A percentile compares a stretch with the other conserved stretches of the same genome.
These are phyloP conservation scores for Xylaria sp. DNA, from an alignment of 2,329 filamentous ascomycete species.

Conservation along the genomic window DNA sequence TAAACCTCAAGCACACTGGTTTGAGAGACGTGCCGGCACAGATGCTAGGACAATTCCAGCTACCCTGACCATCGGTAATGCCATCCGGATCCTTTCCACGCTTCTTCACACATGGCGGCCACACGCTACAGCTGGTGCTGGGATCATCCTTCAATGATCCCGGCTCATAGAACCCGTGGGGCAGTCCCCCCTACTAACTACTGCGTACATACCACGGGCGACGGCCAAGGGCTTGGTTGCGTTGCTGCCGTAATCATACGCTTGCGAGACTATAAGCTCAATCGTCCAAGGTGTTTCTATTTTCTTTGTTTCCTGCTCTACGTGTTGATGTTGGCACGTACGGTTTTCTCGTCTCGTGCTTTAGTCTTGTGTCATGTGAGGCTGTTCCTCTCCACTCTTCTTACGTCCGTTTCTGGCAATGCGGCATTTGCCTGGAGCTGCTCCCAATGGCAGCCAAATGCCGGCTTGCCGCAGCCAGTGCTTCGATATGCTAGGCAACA, in stretches of 20 bases:
- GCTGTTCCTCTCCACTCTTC: slow-evolving; percentile 35
- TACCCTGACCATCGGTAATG: slow-evolving; percentile 40
- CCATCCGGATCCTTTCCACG: slow-evolving; percentile 39
- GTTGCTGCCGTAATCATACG: slow-evolving; percentile 30
- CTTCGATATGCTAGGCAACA: slow-evolving; percentile 50
- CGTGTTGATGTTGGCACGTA: slow-evolving; percentile 26
- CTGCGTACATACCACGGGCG: slow-evolving; percentile 22
- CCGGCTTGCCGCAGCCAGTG: slow-evolving; percentile 53
- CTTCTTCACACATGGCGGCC: slow-evolving; percentile 34
- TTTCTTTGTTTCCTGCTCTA: neutral
- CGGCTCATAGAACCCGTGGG: slow-evolving; percentile 50
- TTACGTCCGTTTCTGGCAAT: slow-evolving; percentile 50
- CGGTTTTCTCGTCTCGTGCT: slow-evolving; percentile 35
- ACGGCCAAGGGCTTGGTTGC: slow-evolving; percentile 35
- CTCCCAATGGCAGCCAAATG: slow-evolving; percentile 39
- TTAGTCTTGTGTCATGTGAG: slow-evolving; percentile 39
- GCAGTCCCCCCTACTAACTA: slow-evolving; percentile 38
- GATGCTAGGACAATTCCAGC: slow-evolving; percentile 39
- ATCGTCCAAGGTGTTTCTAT: slow-evolving; percentile 35
- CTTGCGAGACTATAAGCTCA: slow-evolving; percentile 39
- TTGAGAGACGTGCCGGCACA: slow-evolving; percentile 29
- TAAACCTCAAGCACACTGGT: slow-evolving; percentile 41
- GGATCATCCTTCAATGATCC: slow-evolving; percentile 45
- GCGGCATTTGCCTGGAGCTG: slow-evolving; percentile 45
- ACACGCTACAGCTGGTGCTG: slow-evolving; percentile 38